Conservation (phyloP, 192 early-diverging fungal species). For the Rhizophagus clarus region DNA sequence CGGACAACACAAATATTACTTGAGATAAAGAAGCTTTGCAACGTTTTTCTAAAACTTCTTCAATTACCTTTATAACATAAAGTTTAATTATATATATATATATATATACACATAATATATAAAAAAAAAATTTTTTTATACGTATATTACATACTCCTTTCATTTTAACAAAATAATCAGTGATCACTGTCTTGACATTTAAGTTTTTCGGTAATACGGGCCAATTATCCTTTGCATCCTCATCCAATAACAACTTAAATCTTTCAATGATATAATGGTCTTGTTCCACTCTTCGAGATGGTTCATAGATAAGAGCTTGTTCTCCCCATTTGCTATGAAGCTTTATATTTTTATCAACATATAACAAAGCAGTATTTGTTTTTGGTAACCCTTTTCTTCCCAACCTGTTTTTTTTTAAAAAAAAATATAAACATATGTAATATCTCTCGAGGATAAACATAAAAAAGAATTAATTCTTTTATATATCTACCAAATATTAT, state of each 20-base stretch:
- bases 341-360: not conserved
- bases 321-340: not conserved
- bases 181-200: conserved; percentile 1
- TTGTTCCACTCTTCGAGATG: not conserved
- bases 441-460: not conserved
- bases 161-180: conserved; percentile 22
- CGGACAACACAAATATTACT: not conserved
- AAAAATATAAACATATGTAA: not conserved
- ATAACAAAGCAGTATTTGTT: conserved; percentile 14
- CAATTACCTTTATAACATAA: not conserved
- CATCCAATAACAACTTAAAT: conserved; percentile 13
- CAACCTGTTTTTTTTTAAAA: conserved; percentile 2
- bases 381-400: not conserved
- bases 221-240: not conserved
- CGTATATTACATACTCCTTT: not conserved
- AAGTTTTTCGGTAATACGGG: not conserved
- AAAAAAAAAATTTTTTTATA: not conserved
- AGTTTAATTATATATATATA: not conserved
- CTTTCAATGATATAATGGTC: not conserved
- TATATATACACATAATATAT: no score
- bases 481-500: not conserved
- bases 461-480: not conserved
- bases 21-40: not conserved
- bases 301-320: conserved; percentile 8
- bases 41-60: not conserved